Evolutionary conservation across 257 asterid genomes (phyloP).

Genomic region (Verbascum thapsus): DNA sequence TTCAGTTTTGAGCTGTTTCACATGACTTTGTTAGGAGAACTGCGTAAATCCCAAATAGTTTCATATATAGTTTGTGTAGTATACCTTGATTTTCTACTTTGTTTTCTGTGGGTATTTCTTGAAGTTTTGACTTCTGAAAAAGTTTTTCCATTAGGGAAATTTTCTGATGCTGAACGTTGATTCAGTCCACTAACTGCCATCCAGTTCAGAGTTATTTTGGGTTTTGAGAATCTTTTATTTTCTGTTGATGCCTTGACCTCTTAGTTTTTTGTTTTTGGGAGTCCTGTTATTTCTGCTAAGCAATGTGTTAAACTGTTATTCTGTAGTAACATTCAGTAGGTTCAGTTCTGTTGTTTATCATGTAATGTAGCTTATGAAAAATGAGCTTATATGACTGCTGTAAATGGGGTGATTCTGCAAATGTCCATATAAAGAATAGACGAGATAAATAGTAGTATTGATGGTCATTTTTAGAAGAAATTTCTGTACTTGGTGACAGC

Average conservation of each 20-base stretch:
- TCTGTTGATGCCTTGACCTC: neutral
- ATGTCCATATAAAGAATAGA: neutral
- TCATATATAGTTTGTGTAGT: neutral
- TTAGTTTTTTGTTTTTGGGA: neutral
- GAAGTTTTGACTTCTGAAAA: neutral
- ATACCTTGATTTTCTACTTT: neutral
- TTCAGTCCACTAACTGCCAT: neutral
- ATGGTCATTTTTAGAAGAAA: too few relatives aligned
- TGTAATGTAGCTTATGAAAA: neutral
- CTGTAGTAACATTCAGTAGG: neutral
- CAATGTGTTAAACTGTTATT: neutral
- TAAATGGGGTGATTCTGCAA: neutral
- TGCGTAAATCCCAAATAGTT: neutral
- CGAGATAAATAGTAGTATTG: neutral
- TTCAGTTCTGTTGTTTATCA: neutral
- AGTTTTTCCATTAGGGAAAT: neutral
- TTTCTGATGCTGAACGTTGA: neutral
- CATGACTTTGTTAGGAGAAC: neutral
- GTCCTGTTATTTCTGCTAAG: neutral
- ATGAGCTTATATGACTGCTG: neutral
- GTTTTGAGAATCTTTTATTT: neutral
- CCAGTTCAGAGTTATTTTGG: neutral
- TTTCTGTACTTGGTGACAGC: neutral
- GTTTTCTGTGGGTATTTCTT: neutral
- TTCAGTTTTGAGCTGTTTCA: conserved; percentile 9